Evolutionary conservation across 2,329 filamentous ascomycete species (phyloP).

Genomic region (Eutypa lata): DNA sequence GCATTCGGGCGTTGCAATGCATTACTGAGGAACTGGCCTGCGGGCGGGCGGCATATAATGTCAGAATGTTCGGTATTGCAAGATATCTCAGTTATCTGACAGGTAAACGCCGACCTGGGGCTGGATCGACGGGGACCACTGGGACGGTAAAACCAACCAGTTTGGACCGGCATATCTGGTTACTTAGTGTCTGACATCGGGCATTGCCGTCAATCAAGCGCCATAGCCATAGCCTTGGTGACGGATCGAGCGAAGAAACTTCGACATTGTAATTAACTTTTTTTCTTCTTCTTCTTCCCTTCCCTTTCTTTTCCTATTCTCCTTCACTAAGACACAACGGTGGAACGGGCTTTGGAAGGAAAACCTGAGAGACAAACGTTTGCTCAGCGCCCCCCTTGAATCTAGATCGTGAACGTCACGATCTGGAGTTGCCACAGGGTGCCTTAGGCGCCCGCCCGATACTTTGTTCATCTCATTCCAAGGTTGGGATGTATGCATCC

Average conservation of each 20-base stretch:
- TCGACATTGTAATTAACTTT: not conserved
- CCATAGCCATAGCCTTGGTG: not conserved
- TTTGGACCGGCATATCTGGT: not conserved
- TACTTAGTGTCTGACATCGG: no score
- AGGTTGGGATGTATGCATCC: no score
- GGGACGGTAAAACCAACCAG: not conserved
- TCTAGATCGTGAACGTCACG: not conserved
- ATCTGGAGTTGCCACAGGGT: no score
- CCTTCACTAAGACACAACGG: not conserved
- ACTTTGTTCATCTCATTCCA: no score
- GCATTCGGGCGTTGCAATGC: not conserved
- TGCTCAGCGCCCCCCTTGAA: not conserved
- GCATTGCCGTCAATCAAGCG: not conserved
- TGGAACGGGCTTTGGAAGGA: not conserved
- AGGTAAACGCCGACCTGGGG: not conserved
- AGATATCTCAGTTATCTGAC: conserved; percentile 3
- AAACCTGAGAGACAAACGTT: not conserved
- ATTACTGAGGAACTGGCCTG: no score
- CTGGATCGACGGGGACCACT: not conserved
- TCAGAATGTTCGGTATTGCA: no score
- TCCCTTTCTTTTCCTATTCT: no score
- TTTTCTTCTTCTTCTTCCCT: no score
- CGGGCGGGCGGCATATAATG: no score
- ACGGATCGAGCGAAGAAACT: not conserved
- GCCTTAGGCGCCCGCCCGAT: no score